phyloP scores from a whole-genome alignment of 306 rosid species.

The Glycyrrhiza uralensis region DNA sequence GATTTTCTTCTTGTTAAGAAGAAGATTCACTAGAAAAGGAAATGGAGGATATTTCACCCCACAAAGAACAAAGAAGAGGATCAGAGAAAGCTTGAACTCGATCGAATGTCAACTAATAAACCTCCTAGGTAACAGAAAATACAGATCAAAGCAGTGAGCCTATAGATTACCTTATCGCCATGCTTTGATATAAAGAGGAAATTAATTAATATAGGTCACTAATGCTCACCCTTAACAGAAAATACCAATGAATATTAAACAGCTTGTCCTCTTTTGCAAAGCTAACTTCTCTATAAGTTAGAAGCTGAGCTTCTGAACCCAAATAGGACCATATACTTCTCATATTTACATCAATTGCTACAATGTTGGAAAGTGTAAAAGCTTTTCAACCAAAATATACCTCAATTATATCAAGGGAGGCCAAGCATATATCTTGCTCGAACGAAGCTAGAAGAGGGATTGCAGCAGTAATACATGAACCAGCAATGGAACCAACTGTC shows the following conservation, averaged over 20 bases:
- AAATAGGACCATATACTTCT: neutral
- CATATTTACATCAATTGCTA: slow-evolving; percentile 9
- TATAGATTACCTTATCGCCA: neutral
- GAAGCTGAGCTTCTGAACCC: too few relatives aligned
- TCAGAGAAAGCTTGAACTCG: neutral
- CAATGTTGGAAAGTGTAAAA: slow-evolving; percentile 3
- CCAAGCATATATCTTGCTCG: slow-evolving; percentile 67
- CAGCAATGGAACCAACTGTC: slow-evolving; percentile 74
- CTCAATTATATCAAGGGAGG: slow-evolving; percentile 81
- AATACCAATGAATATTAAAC: too few relatives aligned
- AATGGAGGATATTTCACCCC: neutral
- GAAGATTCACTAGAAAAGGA: neutral
- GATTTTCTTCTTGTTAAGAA: neutral
- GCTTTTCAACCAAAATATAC: slow-evolving; percentile 40
- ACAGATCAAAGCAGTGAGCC: neutral
- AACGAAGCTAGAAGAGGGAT: slow-evolving; percentile 73
- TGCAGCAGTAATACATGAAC: slow-evolving; percentile 78
- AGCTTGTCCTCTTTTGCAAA: too few relatives aligned
- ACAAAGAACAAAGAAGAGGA: neutral
- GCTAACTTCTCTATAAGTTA: too few relatives aligned
- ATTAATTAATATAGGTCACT: neutral
- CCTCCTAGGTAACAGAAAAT: neutral
- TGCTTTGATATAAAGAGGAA: neutral
- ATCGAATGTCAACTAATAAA: neutral
- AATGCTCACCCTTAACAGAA: too few relatives aligned